phyloP scores from a whole-genome alignment of 2,329 filamentous ascomycete species.

The Biscogniauxia marginata region DNA sequence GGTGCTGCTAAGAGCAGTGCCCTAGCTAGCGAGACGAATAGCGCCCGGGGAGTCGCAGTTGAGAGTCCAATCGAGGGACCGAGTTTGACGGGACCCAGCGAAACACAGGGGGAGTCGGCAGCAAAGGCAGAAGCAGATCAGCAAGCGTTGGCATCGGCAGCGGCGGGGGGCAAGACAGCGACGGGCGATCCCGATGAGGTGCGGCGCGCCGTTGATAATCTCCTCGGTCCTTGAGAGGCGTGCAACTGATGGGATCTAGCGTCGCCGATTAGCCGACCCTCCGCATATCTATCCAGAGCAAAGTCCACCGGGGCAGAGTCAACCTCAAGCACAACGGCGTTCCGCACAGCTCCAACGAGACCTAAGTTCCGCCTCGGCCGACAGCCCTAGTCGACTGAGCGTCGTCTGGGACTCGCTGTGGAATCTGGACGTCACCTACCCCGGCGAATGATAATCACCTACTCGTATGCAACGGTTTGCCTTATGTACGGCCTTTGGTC shows the following conservation, averaged over 20 bases:
- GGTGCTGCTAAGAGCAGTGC: conserved; percentile 48
- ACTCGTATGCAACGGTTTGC: too few species aligned
- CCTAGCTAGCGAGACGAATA: conserved; percentile 58
- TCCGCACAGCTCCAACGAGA: conserved; percentile 37
- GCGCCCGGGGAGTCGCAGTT: conserved; percentile 49
- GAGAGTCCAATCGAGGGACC: conserved; percentile 36
- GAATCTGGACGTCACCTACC: conserved; percentile 57
- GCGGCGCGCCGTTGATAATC: conserved; percentile 49
- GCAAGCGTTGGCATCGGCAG: conserved; percentile 25
- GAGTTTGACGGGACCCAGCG: conserved; percentile 25
- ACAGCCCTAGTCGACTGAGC: conserved; percentile 39
- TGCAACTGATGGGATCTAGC: conserved; percentile 32
- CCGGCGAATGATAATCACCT: conserved; percentile 37
- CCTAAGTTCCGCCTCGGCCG: conserved; percentile 36
- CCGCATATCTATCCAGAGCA: conserved; percentile 16
- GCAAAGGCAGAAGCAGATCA: conserved; percentile 14
- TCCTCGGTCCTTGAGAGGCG: conserved; percentile 46
- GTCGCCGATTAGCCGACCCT: conserved; percentile 20
- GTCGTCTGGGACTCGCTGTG: conserved; percentile 63
- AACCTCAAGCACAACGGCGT: conserved; percentile 22
- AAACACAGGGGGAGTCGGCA: conserved; percentile 25
- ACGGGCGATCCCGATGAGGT: conserved; percentile 43
- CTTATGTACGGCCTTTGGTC: too few species aligned
- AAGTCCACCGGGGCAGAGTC: conserved; percentile 17
- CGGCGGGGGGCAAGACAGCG: conserved; percentile 11